phyloP scores from a whole-genome alignment of 1,284 basidiomycete genomes.

The Earliella scabrosa region DNA sequence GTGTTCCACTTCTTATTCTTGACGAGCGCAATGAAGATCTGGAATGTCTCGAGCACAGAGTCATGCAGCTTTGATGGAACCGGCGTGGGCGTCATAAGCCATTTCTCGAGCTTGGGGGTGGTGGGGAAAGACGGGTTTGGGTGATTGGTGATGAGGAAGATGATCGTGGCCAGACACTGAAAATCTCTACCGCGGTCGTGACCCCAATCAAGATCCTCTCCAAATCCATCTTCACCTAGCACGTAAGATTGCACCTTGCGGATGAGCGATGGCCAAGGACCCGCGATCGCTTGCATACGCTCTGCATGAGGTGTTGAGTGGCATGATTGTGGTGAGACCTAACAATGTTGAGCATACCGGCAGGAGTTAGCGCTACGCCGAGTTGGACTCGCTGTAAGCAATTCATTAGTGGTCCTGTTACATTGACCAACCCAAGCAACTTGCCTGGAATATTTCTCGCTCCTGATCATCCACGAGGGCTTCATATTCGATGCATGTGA shows the following conservation, averaged over 20 bases:
- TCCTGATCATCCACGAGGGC: conserved; percentile 63
- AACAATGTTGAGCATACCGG: conserved; percentile 37
- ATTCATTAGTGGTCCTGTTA: background rate
- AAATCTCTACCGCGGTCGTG: conserved; percentile 52
- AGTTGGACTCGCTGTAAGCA: conserved; percentile 47
- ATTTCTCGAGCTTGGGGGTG: conserved; percentile 44
- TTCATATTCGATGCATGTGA: conserved; percentile 75
- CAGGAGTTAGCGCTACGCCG: conserved; percentile 47
- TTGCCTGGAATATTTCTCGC: conserved; percentile 78
- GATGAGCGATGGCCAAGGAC: conserved; percentile 46
- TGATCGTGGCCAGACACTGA: conserved; percentile 47
- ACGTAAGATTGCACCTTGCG: conserved; percentile 45
- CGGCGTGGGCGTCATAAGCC: conserved; percentile 36
- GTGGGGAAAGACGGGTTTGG: conserved; percentile 37
- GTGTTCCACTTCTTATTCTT: conserved; percentile 40
- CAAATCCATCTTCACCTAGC: conserved; percentile 46
- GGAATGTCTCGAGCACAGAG: conserved; percentile 44
- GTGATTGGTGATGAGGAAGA: conserved; percentile 44
- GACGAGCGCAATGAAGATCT: conserved; percentile 45
- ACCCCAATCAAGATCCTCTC: conserved; percentile 49
- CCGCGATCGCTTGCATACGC: conserved; percentile 50
- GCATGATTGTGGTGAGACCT: background rate
- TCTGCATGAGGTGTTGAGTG: conserved; percentile 33
- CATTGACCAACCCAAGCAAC: background rate
- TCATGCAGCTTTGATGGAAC: conserved; percentile 36